Conservation (phyloP, 106 monocot genomes). For the Iris macrosiphon region DNA sequence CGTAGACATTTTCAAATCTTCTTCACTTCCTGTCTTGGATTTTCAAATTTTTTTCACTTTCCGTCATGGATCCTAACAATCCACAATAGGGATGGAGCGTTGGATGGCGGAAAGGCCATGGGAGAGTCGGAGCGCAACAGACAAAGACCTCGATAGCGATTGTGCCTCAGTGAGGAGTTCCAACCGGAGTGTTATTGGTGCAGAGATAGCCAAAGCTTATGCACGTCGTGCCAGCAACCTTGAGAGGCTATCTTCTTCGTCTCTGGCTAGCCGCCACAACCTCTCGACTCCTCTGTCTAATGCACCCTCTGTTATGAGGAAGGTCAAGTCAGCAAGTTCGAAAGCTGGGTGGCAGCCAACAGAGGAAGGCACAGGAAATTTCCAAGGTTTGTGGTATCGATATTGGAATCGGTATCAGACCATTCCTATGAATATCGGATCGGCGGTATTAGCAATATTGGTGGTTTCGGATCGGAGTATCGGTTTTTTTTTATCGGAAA, state of each 20-base stretch:
- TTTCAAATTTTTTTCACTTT: too few species aligned
- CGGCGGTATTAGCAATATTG: too few species aligned
- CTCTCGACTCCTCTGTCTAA: conserved; percentile 53
- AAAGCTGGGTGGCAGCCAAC: conserved; percentile 2
- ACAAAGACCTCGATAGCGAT: conserved; percentile 24
- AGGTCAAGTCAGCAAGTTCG: conserved; percentile 39
- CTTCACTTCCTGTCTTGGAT: too few species aligned
- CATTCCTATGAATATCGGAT: too few species aligned
- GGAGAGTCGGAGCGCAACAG: conserved; percentile 31
- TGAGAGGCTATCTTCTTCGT: conserved; percentile 12
- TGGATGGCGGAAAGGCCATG: conserved; percentile 88
- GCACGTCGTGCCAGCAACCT: conserved; percentile 15
- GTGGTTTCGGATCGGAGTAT: too few species aligned
- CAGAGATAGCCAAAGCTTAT: conserved; percentile 18
- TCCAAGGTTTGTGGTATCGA: too few species aligned
- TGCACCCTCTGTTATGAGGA: conserved; percentile 8
- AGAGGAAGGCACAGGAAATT: too few species aligned
- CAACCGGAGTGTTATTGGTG: conserved; percentile 3
- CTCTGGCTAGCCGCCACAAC: conserved; percentile 28
- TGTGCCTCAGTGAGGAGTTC: conserved; percentile 21
- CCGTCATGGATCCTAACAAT: conserved; percentile 65
- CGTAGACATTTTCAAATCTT: too few species aligned
- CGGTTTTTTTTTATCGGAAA: too few species aligned
- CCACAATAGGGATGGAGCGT: conserved; percentile 84
- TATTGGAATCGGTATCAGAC: too few species aligned